These are phyloP conservation scores for Juglanconis sp. DNA, from an alignment of 2,329 filamentous ascomycete species.

Conservation along the genomic window DNA sequence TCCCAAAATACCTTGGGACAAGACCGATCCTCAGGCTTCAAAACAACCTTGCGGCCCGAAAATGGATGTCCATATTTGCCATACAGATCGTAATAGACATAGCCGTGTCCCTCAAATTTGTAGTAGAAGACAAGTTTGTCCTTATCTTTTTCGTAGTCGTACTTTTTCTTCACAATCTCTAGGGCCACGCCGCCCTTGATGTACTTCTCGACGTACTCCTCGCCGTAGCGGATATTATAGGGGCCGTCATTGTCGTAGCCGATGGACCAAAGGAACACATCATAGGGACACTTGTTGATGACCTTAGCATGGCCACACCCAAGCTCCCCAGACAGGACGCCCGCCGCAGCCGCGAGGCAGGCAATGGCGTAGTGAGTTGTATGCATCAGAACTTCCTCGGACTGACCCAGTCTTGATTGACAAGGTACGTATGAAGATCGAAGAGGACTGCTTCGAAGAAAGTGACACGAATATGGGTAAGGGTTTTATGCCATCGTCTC, in stretches of 20 bases:
- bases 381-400: conserved; percentile 1
- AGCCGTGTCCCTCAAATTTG: background rate
- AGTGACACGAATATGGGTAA: no score
- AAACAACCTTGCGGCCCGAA: conserved; percentile 1
- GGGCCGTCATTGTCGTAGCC: conserved; percentile 12
- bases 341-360: conserved; percentile 2
- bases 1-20: conserved; percentile 8
- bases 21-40: conserved; percentile 7
- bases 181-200: conserved; percentile 9
- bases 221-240: conserved; percentile 11
- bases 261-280: conserved; percentile 15
- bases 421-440: background rate
- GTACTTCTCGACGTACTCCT: conserved; percentile 11
- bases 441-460: no score
- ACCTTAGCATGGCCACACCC: conserved; percentile 10
- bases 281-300: conserved; percentile 12
- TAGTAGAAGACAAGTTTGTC: conserved; percentile 15
- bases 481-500: no score
- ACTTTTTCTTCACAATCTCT: conserved; percentile 8
- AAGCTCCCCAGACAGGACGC: background rate
- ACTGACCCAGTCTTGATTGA: background rate
- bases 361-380: conserved; percentile 6
- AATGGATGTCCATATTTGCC: conserved; percentile 13
- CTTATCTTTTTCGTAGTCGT: conserved; percentile 1
- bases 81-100: conserved; percentile 14